Evolutionary conservation across 371 early-diverging fungal genomes (phyloP), one percentile per base, ranked within the genome.

Genomic region (Syncephalastrum contaminatum): DNA sequence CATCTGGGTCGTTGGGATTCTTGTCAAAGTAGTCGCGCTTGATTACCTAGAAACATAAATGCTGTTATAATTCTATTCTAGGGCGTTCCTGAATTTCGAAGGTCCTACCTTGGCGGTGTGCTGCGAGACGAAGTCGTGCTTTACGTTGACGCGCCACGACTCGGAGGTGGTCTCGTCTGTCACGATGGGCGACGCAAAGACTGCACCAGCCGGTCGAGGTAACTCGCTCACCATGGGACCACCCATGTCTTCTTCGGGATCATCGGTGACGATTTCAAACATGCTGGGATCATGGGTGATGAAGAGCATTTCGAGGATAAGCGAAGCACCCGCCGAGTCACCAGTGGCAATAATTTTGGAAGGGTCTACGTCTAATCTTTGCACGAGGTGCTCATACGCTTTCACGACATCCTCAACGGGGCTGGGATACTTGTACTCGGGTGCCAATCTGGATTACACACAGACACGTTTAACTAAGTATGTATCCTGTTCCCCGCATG

Each of bases 361-460:
- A 10, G 63, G 51, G 16, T 70, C 61, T 1, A 77, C 62, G 4
- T 64, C 22, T 8, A 70, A 16, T 1, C 55, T 59, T 36, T 63
- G 43, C 5, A 56, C 52, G 16, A 73, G 48, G 40, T 67, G 61
- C 30, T 77, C 73, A 56, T 77, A 77, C 1, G 73, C 77, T 50
- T 63, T 56, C 2, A 77, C 73, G 10, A 71, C 60, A 30, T 73
- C 77, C 44, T 72, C 72, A 1, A 77, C 70, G 2, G 74, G 74
- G 22, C 62, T 58, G 10, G 74, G 73, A 46, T 66, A 77, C 53
- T 69, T 67, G 59, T 58, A 66, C 56, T 77, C 74, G 4, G 77
- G 74, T 24, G 77, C 72, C 10, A 77, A 47, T 22, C 71, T 65
- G 48, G 15, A 48, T 16, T 45, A 30, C 18, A 46, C 47, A 46